These are phyloP conservation scores for Ophiostoma himal-ulmi DNA, from an alignment of 2,329 filamentous ascomycete species.

Conservation along the genomic window DNA sequence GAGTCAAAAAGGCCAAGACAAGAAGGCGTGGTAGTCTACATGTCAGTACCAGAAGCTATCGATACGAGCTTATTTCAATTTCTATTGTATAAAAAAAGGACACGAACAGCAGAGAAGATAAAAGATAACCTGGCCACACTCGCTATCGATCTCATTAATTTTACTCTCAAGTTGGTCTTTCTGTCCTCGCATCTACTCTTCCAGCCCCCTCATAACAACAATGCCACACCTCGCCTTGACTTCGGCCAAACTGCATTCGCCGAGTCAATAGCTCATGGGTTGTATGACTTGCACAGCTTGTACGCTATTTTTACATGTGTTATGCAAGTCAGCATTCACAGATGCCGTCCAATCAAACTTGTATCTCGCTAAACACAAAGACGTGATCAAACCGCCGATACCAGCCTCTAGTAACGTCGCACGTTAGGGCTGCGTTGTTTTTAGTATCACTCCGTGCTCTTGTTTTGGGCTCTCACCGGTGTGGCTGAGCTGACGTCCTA, in stretches of 20 bases:
- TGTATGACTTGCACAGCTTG: neutral
- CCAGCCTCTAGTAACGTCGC: neutral
- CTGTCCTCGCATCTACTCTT: neutral
- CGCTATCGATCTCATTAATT: no score
- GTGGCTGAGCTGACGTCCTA: neutral
- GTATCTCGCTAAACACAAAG: neutral
- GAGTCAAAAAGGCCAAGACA: neutral
- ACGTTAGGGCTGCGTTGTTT: neutral
- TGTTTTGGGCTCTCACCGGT: neutral
- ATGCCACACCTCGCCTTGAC: neutral
- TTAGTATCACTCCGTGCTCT: neutral
- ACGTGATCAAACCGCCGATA: neutral
- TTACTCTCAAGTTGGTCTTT: no score
- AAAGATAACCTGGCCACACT: no score
- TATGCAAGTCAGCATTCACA: neutral
- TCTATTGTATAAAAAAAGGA: neutral
- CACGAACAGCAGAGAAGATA: no score
- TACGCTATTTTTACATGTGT: neutral
- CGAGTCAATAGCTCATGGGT: neutral
- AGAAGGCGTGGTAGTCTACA: neutral
- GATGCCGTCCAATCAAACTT: neutral
- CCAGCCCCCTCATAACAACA: neutral
- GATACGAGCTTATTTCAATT: neutral
- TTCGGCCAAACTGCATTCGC: neutral
- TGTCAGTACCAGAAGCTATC: neutral